Conservation (phyloP, 1,139 yeast genomes). For the Trichomonascaceae sp. region DNA sequence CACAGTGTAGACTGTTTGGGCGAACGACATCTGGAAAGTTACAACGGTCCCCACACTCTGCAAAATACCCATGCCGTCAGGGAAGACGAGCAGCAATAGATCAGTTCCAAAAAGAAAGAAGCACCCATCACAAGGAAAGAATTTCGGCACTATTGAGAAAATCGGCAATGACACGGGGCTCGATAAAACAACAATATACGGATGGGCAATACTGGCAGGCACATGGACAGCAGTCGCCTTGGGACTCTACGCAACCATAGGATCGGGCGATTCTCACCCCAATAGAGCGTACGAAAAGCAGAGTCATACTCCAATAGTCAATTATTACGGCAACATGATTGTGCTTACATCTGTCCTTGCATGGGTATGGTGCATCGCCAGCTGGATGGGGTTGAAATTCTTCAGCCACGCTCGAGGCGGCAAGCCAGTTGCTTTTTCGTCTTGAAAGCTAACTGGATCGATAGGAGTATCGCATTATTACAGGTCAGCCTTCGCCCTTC, state of each 20-base stretch:
- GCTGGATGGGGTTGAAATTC: conserved; percentile 69
- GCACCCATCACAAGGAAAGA: not conserved
- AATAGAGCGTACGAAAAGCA: not conserved
- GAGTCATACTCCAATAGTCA: conserved; percentile 19
- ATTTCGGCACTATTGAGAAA: not conserved
- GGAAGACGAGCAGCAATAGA: no score
- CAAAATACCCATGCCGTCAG: no score
- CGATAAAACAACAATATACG: not conserved
- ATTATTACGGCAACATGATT: conserved; percentile 38
- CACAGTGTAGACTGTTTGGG: conserved; percentile 4
- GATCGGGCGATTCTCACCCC: not conserved
- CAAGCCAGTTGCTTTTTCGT: no score
- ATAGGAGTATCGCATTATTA: not conserved
- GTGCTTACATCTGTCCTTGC: conserved; percentile 41
- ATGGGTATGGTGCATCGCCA: conserved; percentile 67
- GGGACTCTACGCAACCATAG: not conserved
- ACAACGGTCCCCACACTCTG: no score
- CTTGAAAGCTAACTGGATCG: no score
- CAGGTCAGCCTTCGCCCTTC: conserved; percentile 7
- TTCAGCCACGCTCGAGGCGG: conserved; percentile 63
- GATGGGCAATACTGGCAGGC: not conserved
- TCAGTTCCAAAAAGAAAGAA: no score
- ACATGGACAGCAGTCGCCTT: not conserved
- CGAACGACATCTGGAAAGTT: conserved; percentile 4
- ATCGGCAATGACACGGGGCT: not conserved